These are phyloP conservation scores for Lachnellula occidentalis DNA, from an alignment of 2,329 filamentous ascomycete genomes.

Conservation along the genomic window DNA sequence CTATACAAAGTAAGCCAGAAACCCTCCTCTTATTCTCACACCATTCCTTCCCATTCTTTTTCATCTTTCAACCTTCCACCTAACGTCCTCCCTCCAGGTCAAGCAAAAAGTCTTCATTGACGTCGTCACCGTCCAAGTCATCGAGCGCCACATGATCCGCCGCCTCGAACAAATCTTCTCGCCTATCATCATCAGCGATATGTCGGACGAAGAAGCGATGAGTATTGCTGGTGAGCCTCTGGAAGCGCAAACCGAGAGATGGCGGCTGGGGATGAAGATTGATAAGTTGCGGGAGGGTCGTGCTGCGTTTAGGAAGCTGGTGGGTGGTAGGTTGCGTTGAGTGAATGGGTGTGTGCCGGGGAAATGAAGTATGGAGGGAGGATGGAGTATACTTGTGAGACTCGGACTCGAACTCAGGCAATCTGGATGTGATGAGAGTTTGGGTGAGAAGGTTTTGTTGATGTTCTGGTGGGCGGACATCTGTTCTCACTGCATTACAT, in stretches of 20 bases:
- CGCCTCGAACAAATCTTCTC: conserved; percentile 27
- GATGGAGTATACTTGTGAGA: too few relatives aligned
- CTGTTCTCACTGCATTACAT: too few relatives aligned
- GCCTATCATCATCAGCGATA: conserved; percentile 19
- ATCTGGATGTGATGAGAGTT: too few relatives aligned
- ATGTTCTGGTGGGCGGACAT: too few relatives aligned
- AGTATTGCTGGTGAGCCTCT: conserved; percentile 26
- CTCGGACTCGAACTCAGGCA: too few relatives aligned
- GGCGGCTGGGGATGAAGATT: conserved; percentile 23
- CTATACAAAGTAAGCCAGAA: conserved; percentile 31
- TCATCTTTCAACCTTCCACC: too few relatives aligned
- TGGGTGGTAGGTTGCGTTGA: neutral
- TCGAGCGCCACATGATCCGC: conserved; percentile 29
- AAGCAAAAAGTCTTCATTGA: conserved; percentile 29
- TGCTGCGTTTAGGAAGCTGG: neutral
- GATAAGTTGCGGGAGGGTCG: conserved; percentile 24
- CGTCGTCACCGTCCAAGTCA: conserved; percentile 31
- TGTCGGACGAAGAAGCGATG: conserved; percentile 23
- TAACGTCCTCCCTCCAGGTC: conserved; percentile 20
- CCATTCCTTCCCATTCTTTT: neutral
- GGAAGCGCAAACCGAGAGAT: conserved; percentile 15
- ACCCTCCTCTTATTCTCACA: neutral
- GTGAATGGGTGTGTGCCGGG: too few relatives aligned
- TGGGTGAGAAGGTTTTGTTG: too few relatives aligned
- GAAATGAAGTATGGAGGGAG: too few relatives aligned